phyloP scores from a whole-genome alignment of 148 eudicot genomes.

The Linanthus parryae region DNA sequence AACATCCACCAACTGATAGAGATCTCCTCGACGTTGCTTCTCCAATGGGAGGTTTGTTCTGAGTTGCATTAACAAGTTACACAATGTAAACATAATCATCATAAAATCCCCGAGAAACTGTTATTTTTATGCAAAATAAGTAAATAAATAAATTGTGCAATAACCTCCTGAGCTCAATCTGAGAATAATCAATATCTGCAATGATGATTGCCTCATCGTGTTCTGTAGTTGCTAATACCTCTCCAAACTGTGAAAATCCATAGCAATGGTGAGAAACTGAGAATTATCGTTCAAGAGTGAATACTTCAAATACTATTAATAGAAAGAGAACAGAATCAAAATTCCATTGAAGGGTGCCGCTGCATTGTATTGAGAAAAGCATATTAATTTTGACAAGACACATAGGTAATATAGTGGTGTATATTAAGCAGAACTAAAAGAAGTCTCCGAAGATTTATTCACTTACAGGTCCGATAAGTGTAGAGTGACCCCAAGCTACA shows the following conservation, averaged over 20 bases:
- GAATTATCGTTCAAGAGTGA: no score
- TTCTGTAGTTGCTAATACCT: conserved; percentile 76
- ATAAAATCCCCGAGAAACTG: no score
- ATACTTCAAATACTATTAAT: no score
- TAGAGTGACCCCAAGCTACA: conserved; percentile 95
- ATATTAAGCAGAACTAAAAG: no score
- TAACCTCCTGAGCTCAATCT: conserved; percentile 69
- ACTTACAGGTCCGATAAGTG: conserved; percentile 93
- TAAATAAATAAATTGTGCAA: neutral
- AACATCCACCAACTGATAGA: conserved; percentile 78
- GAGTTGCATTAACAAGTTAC: conserved; percentile 1
- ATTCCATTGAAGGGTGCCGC: no score
- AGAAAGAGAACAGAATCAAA: no score
- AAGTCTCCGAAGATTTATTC: conserved; percentile 1
- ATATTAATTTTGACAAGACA: no score
- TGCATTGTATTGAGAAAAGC: no score
- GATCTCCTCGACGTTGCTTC: conserved; percentile 93
- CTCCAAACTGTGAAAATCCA: conserved; percentile 63
- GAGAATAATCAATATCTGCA: conserved; percentile 73
- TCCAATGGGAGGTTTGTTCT: conserved; percentile 81
- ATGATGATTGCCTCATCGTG: conserved; percentile 69
- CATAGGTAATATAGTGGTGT: no score
- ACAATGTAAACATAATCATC: neutral
- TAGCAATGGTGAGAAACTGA: neutral
- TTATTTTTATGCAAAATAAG: no score